Percentiles rank a stretch among this genome's conserved stretches.
These are phyloP conservation scores for Umbelopsis sp. DNA, from an alignment of 371 early-diverging fungal genomes.

Conservation along the genomic window DNA sequence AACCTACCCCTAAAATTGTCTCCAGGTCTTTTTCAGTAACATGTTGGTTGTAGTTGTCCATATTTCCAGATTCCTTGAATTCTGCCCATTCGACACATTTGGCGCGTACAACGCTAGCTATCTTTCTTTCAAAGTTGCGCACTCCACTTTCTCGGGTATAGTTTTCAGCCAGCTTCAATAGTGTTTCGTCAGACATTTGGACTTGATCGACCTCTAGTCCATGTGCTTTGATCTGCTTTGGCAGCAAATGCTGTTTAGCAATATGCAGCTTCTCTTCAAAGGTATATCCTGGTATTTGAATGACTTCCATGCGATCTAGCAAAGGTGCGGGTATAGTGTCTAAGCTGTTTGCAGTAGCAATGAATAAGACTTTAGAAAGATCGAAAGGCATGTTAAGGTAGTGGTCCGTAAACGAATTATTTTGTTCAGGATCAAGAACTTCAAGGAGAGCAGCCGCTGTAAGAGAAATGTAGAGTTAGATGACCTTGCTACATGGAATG, in stretches of 20 bases:
- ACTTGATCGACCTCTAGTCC: slow-evolving; percentile 62
- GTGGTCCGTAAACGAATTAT: slow-evolving; percentile 80
- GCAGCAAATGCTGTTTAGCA: slow-evolving; percentile 54
- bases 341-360: slow-evolving; percentile 85
- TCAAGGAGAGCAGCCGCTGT: slow-evolving; percentile 80
- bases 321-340: slow-evolving; percentile 83
- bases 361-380: slow-evolving; percentile 82
- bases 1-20: slow-evolving; percentile 64
- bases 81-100: slow-evolving; percentile 74
- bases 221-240: slow-evolving; percentile 74
- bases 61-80: slow-evolving; percentile 30
- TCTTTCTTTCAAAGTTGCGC: slow-evolving; percentile 72
- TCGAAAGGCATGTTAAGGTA: slow-evolving; percentile 86
- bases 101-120: slow-evolving; percentile 74
- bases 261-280: slow-evolving; percentile 77
- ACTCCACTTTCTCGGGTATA: slow-evolving; percentile 91
- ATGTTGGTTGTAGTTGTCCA: slow-evolving; percentile 27
- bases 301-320: slow-evolving; percentile 88
- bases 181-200: slow-evolving; percentile 54
- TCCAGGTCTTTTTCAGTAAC: slow-evolving; percentile 51
- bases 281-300: slow-evolving; percentile 84
- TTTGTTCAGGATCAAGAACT: slow-evolving; percentile 90
- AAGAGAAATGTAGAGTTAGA: neutral
- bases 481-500: too few relatives aligned
- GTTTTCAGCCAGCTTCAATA: slow-evolving; percentile 66